Conservation (phyloP, 208 protist species). For the Acanthamoeba lenticulata region DNA sequence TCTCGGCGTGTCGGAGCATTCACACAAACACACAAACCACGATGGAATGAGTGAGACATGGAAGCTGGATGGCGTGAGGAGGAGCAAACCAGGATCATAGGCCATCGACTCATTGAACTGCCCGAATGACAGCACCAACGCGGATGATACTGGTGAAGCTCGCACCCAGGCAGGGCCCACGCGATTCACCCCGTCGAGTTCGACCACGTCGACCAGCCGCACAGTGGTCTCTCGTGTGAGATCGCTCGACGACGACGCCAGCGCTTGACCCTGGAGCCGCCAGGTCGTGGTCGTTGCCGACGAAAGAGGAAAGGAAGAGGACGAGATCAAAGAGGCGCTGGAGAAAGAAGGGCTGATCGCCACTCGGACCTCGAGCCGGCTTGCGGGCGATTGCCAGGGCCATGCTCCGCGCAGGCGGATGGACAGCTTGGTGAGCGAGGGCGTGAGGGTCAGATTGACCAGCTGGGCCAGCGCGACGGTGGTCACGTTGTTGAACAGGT, state of each 20-base stretch:
- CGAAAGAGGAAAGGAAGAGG: background rate
- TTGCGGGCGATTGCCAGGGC: background rate
- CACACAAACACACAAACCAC: background rate
- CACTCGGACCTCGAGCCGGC: background rate
- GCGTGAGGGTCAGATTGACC: background rate
- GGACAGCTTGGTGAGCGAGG: background rate
- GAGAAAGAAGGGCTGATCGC: background rate
- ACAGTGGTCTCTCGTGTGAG: background rate
- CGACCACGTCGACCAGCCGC: conserved; percentile 2
- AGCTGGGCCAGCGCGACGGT: background rate
- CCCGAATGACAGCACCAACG: background rate
- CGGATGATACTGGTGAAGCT: no score
- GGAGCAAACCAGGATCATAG: background rate
- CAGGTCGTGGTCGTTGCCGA: background rate
- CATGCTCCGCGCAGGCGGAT: background rate
- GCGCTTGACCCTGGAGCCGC: background rate
- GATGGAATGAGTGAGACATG: no score
- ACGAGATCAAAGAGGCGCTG: background rate
- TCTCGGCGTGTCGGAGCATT: background rate
- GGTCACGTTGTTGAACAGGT: background rate
- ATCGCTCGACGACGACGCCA: background rate
- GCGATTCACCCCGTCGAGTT: background rate
- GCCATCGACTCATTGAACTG: background rate
- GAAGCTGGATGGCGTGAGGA: background rate
- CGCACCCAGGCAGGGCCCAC: no score